Conservation (phyloP, 352 stramenopile species). For the Phytophthora kernoviae region DNA sequence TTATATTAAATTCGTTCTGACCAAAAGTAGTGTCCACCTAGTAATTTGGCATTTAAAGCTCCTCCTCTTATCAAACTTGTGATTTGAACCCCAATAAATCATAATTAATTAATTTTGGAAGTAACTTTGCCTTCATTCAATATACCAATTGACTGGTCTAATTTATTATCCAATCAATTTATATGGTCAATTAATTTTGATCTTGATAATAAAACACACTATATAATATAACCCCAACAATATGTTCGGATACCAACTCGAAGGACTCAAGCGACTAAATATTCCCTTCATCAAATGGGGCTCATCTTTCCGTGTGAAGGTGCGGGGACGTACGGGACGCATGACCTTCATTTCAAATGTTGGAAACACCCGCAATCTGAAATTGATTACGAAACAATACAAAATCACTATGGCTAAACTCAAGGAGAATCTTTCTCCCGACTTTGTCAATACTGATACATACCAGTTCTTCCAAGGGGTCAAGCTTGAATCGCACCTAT, state of each 20-base stretch:
- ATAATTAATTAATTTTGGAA: too few species aligned
- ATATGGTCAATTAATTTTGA: too few species aligned
- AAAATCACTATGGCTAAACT: not conserved
- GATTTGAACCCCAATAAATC: too few species aligned
- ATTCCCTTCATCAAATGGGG: slow-evolving; percentile 11
- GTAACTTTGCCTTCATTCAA: too few species aligned
- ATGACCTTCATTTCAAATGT: slow-evolving; percentile 7
- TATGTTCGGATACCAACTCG: slow-evolving; percentile 5
- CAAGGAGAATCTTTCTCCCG: slow-evolving; percentile 1
- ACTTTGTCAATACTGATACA: not conserved
- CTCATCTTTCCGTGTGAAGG: slow-evolving; percentile 8
- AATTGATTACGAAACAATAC: not conserved
- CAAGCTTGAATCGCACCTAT: slow-evolving; percentile 6
- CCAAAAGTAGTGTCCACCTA: too few species aligned
- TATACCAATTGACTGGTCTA: too few species aligned
- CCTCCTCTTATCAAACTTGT: too few species aligned
- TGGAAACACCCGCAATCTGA: not conserved
- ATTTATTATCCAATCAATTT: too few species aligned
- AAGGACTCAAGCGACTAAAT: slow-evolving; percentile 9
- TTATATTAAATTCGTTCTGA: too few species aligned
- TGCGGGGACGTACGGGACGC: not conserved
- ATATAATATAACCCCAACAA: too few species aligned
- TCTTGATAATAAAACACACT: too few species aligned
- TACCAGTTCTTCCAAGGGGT: not conserved
- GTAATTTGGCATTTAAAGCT: too few species aligned